Base-by-base conservation (phyloP, 2,329 filamentous ascomycete genomes). In the Diaporthe capsici region DNA sequence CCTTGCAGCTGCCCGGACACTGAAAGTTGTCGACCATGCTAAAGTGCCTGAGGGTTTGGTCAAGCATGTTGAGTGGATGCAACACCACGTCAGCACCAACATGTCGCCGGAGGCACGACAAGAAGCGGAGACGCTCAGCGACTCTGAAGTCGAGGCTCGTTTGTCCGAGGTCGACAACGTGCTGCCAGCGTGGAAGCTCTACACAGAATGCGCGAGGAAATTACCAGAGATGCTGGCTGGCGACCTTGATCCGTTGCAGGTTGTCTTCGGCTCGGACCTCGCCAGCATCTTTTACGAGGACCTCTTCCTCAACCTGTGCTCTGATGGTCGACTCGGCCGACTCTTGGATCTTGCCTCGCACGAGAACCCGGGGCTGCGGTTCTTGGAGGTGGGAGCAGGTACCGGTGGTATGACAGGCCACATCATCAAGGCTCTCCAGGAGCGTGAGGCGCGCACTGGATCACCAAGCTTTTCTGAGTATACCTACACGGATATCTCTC, bases 281-380 rank as follows among this genome's bases (percentile, higher is more conserved):
- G 82, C 86, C 1, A 82, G 83, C 57, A 77, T 78, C 2, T 82
- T 85, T 74, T 86, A 86, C 72, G 78, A 78, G 15, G 79, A 82
- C 42, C 75, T 84, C 73, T 83, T 82, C 75, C 61, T 67, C 44
- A 61, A 73, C 47, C 9, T 63, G 31, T 67, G 71, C 44, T 60
- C 49, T 31, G 49, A 71, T 42, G 55, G 81, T 0, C 81, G 82
- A 0, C 82, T 82, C 58, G 61, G 61, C 20, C 67, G 71, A 0
- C 80, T 81, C 4, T 74, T 79, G 1, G 79, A 82, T 75, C 79
- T 51, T 78, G 77, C 9, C 58, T 79, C 58, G 77, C 83, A 75
- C n/a, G 71, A 75, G 42, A 75, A 75, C 71, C 74, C 74, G 0
- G 60, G 2, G 6, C 71, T 75, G 12, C 34, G 58, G n/a, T 57